Base-by-base conservation (phyloP, 495 filamentous ascomycete genomes). In the Symbiotaphrina buchneri region DNA sequence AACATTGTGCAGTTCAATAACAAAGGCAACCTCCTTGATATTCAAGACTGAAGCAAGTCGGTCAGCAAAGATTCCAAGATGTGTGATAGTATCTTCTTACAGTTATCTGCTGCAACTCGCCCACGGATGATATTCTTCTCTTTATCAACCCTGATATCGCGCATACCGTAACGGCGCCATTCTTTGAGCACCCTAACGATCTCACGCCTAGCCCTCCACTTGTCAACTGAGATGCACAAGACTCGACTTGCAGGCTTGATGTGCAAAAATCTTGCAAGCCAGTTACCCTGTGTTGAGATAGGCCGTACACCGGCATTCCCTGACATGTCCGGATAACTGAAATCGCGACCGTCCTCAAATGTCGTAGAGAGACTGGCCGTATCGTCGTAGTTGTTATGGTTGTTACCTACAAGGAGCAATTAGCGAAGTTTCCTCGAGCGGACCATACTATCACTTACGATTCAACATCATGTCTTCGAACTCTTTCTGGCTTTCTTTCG, bases 241-340 rank as follows among this genome's bases (percentile, higher is more conserved):
- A 72, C 59, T 31, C 64, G 63, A 18, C 55, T 68, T 0, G 74
- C 73, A 0, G 87, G 85, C 43, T 87, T 92, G 47, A 94, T 73
- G 28, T 81, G 69, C 52, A 97, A 74, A 14, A 95, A 66, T 10
- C 76, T 74, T 21, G 75, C 68, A 29, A 97, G 60, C 82, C 83
- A 93, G 35, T 75, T 87, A 36, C 73, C 68, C 27, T 69, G 64
- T 3, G 66, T 56, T 11, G 63, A 67, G 30, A 68, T 62, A 35
- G 59, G 50, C 31, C 62, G 29, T 10, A 36, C 23, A 25, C 23
- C 23, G 23, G 13, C 13, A 13, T 25, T 25, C 8, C 23, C 23
- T n/a, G n/a, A n/a, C n/a, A n/a, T n/a, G n/a, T n/a, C n/a, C n/a
- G n/a, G n/a, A n/a, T n/a, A n/a, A n/a, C n/a, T n/a, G n/a, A n/a